Evolutionary conservation across 2,329 filamentous ascomycete species (phyloP).

Genomic region (Aspergillus fumigatiaffinis): DNA sequence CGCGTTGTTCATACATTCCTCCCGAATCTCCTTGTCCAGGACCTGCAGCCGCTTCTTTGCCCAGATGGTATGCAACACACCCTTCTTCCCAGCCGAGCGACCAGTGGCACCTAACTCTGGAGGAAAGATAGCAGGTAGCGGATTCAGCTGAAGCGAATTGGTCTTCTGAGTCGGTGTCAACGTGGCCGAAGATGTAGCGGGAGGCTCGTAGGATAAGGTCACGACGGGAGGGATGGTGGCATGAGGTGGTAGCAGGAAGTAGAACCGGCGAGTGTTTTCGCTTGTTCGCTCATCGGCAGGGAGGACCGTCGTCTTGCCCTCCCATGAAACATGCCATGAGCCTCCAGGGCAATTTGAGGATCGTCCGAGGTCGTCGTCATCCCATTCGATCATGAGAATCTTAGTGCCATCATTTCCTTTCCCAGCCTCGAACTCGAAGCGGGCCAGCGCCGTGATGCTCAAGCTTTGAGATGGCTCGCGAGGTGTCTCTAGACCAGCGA

Average conservation of each 20-base stretch:
- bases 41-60: conserved; percentile 75
- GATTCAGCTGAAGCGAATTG: conserved; percentile 63
- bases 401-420: conserved; percentile 80
- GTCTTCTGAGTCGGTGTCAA: conserved; percentile 7
- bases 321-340: conserved; percentile 78
- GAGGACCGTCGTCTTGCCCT: conserved; percentile 70
- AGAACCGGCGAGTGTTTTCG: conserved; percentile 60
- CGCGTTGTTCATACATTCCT: conserved; percentile 67
- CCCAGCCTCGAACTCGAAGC: conserved; percentile 81
- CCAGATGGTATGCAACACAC: conserved; percentile 86
- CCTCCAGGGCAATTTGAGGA: conserved; percentile 36
- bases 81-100: conserved; percentile 66
- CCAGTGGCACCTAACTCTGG: conserved; percentile 66
- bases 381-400: conserved; percentile 91
- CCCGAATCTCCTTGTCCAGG: conserved; percentile 70
- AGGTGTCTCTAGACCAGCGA: conserved; percentile 30
- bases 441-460: conserved; percentile 61
- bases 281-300: conserved; percentile 58
- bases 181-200: conserved; percentile 22
- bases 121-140: conserved; percentile 81
- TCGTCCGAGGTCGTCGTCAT: conserved; percentile 54
- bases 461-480: conserved; percentile 25
- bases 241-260: conserved; percentile 74
- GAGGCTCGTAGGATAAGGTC: conserved; percentile 55
- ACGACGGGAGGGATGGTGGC: conserved; percentile 68